These are phyloP conservation scores for Macrophomina tecta DNA, from an alignment of 2,329 filamentous ascomycete genomes.

Conservation along the genomic window DNA sequence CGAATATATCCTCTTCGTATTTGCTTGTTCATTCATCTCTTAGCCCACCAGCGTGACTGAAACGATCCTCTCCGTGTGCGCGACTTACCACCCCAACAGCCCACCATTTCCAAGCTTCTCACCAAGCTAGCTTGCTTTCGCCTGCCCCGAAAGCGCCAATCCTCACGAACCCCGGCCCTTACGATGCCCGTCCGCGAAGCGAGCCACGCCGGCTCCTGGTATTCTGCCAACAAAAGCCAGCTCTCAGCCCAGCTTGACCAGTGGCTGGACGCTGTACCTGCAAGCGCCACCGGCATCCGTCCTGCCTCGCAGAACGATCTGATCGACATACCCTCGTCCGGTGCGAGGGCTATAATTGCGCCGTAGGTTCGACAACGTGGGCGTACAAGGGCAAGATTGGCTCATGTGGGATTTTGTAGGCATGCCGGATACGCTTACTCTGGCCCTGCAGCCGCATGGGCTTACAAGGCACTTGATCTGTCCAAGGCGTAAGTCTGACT, in stretches of 20 bases:
- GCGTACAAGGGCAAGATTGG: conserved; percentile 6
- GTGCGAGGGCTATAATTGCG: conserved; percentile 85
- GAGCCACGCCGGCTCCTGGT: conserved; percentile 88
- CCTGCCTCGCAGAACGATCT: conserved; percentile 46
- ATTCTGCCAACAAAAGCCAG: conserved; percentile 64
- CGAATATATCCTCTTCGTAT: conserved; percentile 7
- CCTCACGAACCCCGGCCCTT: not conserved
- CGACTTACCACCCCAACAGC: conserved; percentile 7
- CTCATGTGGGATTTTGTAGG: conserved; percentile 55
- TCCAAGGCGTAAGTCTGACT: conserved; percentile 64
- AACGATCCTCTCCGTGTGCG: conserved; percentile 3
- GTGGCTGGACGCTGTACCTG: conserved; percentile 76
- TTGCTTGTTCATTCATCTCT: conserved; percentile 3
- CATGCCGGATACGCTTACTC: conserved; percentile 96
- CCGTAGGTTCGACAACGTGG: conserved; percentile 68
- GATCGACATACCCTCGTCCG: conserved; percentile 67
- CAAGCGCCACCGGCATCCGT: conserved; percentile 66
- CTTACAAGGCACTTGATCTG: conserved; percentile 87
- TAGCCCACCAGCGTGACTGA: not conserved
- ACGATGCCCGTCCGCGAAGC: conserved; percentile 59
- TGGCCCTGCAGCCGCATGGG: conserved; percentile 89
- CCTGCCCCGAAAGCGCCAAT: not conserved
- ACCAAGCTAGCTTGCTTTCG: conserved; percentile 17
- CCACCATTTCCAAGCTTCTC: conserved; percentile 8
- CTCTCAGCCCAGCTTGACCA: conserved; percentile 73